Conservation (phyloP, 2,329 filamentous ascomycete genomes). For the Trichophyton benhamiae region DNA sequence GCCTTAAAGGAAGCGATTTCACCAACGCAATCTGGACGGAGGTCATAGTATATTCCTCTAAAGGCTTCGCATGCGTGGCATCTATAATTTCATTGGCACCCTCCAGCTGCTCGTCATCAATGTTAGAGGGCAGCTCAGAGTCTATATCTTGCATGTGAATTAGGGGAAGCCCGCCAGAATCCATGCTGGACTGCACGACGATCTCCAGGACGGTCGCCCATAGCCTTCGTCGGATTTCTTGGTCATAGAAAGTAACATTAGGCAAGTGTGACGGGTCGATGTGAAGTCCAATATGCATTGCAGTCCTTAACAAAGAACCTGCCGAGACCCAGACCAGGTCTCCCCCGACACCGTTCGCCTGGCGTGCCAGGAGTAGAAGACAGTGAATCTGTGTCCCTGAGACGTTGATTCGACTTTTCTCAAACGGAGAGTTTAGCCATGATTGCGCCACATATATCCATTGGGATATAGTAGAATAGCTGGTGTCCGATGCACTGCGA, state of each 20-base stretch:
- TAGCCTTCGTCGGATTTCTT: constrained; percentile 22
- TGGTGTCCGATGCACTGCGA: background rate
- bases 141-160: constrained; percentile 14
- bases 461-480: background rate
- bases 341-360: constrained; percentile 23
- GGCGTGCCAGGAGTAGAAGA: constrained; percentile 21
- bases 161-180: constrained; percentile 21
- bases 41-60: constrained; percentile 8
- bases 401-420: constrained; percentile 19
- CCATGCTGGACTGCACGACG: constrained; percentile 21
- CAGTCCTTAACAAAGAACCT: constrained; percentile 21
- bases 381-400: constrained; percentile 22
- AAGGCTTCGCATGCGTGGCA: constrained; percentile 6
- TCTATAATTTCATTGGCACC: background rate
- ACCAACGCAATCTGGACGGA: constrained; percentile 15
- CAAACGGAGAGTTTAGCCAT: constrained; percentile 20
- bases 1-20: constrained; percentile 13
- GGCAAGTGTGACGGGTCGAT: constrained; percentile 17
- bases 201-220: constrained; percentile 29
- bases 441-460: constrained; percentile 18
- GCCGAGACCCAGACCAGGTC: constrained; percentile 26
- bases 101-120: background rate
- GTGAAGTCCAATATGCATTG: constrained; percentile 25
- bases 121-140: background rate
- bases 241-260: constrained; percentile 14